Evolutionary conservation across 2,329 filamentous ascomycete genomes (phyloP).

Genomic region (Sphaceloma murrayae): DNA sequence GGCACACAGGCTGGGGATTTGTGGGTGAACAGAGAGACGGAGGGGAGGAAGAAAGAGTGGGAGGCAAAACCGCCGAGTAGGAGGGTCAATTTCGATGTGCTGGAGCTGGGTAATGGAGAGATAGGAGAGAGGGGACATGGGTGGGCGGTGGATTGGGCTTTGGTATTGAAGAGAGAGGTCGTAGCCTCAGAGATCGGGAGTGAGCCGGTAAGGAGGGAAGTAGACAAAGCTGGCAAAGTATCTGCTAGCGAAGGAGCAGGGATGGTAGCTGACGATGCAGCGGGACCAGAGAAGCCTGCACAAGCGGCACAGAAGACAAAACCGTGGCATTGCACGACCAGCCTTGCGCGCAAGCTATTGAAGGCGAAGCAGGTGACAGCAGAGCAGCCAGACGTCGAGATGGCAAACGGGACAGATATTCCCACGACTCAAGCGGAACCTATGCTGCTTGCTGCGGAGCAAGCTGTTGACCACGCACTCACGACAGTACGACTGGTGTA

Average conservation of each 20-base stretch:
- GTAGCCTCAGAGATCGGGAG: too few species aligned
- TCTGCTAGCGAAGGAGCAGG: not conserved
- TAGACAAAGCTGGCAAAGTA: not conserved
- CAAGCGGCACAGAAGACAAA: constrained; percentile 31
- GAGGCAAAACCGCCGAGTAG: constrained; percentile 72
- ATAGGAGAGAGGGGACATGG: constrained; percentile 78
- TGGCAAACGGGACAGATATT: too few species aligned
- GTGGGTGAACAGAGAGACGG: constrained; percentile 64
- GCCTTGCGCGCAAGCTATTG: constrained; percentile 23
- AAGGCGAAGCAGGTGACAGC: constrained; percentile 21
- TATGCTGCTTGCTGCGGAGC: too few species aligned
- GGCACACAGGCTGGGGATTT: constrained; percentile 67
- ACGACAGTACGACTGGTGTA: constrained; percentile 59
- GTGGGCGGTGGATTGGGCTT: constrained; percentile 67
- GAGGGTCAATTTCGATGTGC: constrained; percentile 60
- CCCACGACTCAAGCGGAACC: too few species aligned
- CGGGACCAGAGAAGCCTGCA: constrained; percentile 17
- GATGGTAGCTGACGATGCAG: not conserved
- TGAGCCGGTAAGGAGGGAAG: too few species aligned
- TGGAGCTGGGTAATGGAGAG: constrained; percentile 62
- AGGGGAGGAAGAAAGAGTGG: constrained; percentile 56
- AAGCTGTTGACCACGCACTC: too few species aligned
- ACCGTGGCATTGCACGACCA: constrained; percentile 31
- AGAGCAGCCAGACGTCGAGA: not conserved
- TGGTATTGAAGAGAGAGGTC: not conserved